Evolutionary conservation across 1,139 yeast genomes (phyloP).

Genomic region (Diutina rugosa): DNA sequence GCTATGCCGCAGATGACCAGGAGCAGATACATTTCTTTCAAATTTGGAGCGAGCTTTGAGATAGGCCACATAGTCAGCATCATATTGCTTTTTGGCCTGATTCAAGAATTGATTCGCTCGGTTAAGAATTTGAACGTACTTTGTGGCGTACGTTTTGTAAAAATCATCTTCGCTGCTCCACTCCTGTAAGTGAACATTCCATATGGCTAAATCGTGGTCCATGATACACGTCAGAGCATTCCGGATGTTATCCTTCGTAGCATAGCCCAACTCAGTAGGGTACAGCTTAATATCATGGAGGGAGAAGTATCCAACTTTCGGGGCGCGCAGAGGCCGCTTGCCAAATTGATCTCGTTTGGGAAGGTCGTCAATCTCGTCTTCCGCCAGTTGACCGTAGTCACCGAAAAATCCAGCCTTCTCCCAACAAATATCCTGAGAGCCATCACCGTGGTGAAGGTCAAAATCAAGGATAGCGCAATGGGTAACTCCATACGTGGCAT

Average conservation of each 20-base stretch:
- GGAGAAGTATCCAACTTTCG: conserved; percentile 73
- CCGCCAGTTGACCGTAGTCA: conserved; percentile 26
- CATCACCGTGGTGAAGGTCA: conserved; percentile 89
- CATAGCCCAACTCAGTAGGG: conserved; percentile 74
- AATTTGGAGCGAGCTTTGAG: conserved; percentile 15
- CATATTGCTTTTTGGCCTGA: conserved; percentile 33
- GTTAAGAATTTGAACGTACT: conserved; percentile 49
- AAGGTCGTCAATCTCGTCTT: conserved; percentile 18
- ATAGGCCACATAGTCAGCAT: conserved; percentile 22
- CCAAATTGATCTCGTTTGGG: conserved; percentile 37
- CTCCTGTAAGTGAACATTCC: conserved; percentile 74
- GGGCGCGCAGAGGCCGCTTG: conserved; percentile 38
- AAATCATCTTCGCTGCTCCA: conserved; percentile 57
- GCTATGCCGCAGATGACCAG: background rate
- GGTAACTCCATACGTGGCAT: conserved; percentile 47
- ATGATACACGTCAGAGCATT: conserved; percentile 73
- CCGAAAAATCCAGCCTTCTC: conserved; percentile 54
- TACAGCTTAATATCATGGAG: conserved; percentile 79
- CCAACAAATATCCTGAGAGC: conserved; percentile 83
- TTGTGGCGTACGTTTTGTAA: conserved; percentile 45
- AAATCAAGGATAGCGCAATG: conserved; percentile 79
- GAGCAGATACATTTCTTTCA: conserved; percentile 9
- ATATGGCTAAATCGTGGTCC: conserved; percentile 70
- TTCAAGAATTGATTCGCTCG: conserved; percentile 60
- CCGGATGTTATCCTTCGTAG: conserved; percentile 56